A percentile compares a stretch with the other conserved stretches of the same genome.
phyloP scores from a whole-genome alignment of 768 basidiomycete species.

The Suillus clintonianus region DNA sequence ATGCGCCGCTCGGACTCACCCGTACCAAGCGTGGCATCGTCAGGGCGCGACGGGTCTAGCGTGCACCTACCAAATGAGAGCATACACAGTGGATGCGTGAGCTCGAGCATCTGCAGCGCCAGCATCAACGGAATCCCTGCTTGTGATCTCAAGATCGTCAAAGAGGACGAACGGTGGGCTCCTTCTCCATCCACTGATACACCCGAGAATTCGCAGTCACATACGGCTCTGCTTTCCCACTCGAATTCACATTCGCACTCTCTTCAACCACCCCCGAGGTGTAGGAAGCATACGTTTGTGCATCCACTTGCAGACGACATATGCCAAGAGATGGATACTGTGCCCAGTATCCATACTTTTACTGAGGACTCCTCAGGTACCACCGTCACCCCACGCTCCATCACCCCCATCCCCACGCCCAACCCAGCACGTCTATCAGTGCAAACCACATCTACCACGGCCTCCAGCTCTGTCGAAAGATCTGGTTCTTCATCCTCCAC shows the following conservation, averaged over 20 bases:
- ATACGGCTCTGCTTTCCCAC: conserved; percentile 17
- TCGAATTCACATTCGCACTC: conserved; percentile 27
- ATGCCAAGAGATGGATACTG: conserved; percentile 20
- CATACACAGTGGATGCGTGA: neutral
- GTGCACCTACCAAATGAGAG: neutral
- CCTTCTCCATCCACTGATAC: conserved; percentile 17
- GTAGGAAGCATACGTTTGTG: conserved; percentile 24
- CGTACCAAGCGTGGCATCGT: conserved; percentile 5
- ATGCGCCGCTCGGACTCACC: conserved; percentile 2
- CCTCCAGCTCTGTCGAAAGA: conserved; percentile 27
- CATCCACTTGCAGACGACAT: conserved; percentile 7
- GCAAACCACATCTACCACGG: neutral
- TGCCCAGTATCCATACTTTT: conserved; percentile 16
- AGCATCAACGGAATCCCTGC: conserved; percentile 14
- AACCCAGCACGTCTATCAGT: neutral
- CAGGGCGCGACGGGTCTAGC: neutral
- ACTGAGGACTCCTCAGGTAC: neutral
- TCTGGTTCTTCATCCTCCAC: conserved; percentile 19
- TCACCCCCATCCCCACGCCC: neutral
- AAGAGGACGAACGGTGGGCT: conserved; percentile 31
- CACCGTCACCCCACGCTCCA: neutral
- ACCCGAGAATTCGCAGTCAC: conserved; percentile 31
- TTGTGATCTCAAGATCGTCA: conserved; percentile 41
- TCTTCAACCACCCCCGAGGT: conserved; percentile 34
- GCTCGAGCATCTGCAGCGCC: neutral